Conservation (phyloP, 2,329 filamentous ascomycete species). For the Polytolypa hystricis region DNA sequence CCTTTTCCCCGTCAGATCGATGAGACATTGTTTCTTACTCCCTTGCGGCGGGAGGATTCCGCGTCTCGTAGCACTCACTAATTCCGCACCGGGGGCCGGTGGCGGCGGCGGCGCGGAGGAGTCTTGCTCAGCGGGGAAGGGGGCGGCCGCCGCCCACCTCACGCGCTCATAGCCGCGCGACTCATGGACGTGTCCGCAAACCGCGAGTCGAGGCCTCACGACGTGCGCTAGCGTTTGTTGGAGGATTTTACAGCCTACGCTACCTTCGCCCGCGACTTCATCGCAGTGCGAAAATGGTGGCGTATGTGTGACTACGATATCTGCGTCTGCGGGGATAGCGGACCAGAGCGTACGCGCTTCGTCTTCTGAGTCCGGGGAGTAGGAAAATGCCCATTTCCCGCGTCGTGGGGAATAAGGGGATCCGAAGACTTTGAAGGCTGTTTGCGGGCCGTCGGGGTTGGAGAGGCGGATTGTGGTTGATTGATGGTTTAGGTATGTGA, state of each 20-base stretch:
- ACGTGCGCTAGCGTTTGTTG: conserved; percentile 34
- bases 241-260: conserved; percentile 41
- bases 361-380: too few species aligned
- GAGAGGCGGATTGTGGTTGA: conserved; percentile 34
- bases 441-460: conserved; percentile 35
- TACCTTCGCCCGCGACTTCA: conserved; percentile 17
- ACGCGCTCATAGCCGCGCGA: conserved; percentile 43
- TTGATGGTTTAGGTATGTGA: conserved; percentile 44
- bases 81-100: too few species aligned
- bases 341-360: conserved; percentile 37
- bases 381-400: conserved; percentile 46
- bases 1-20: conserved; percentile 41
- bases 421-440: conserved; percentile 46
- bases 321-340: conserved; percentile 39
- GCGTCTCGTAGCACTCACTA: too few species aligned
- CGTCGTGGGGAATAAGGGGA: conserved; percentile 42
- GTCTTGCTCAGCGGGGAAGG: conserved; percentile 2
- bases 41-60: conserved; percentile 30
- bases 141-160: conserved; percentile 29
- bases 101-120: too few species aligned
- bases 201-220: conserved; percentile 37
- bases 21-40: conserved; percentile 43
- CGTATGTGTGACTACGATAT: conserved; percentile 48
- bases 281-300: conserved; percentile 43
- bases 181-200: conserved; percentile 52